Evolutionary conservation across 495 filamentous ascomycete species (phyloP).

Genomic region (Tuber magnatum): DNA sequence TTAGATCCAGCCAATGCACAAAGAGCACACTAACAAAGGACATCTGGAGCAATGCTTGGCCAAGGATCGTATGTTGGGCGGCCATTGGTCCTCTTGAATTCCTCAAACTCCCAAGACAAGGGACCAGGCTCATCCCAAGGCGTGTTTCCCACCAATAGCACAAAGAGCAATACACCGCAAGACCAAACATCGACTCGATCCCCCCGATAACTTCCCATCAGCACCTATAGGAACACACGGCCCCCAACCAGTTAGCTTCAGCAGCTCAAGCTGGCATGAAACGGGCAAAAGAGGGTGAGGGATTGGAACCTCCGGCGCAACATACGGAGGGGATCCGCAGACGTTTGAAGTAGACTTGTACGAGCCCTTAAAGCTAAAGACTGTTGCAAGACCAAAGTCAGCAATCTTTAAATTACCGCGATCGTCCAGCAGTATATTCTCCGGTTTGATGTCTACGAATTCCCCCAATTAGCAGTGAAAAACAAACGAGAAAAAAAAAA

Average conservation of each 20-base stretch:
- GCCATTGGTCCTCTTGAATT: slow-evolving; percentile 72
- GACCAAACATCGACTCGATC: slow-evolving; percentile 94
- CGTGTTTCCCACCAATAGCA: slow-evolving; percentile 89
- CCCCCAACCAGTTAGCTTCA: slow-evolving; percentile 6
- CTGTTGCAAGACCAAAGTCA: slow-evolving; percentile 91
- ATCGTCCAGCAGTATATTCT: slow-evolving; percentile 76
- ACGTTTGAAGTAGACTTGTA: slow-evolving; percentile 74
- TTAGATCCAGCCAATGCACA: slow-evolving; percentile 2
- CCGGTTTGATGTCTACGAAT: slow-evolving; percentile 68
- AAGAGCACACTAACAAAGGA: slow-evolving; percentile 48
- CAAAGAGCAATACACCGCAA: slow-evolving; percentile 92
- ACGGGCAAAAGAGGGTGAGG: slow-evolving; percentile 39
- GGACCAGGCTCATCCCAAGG: slow-evolving; percentile 92
- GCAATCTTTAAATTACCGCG: slow-evolving; percentile 89
- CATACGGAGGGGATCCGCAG: slow-evolving; percentile 95
- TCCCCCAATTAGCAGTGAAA: not conserved
- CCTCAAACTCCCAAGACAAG: slow-evolving; percentile 71
- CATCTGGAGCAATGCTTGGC: slow-evolving; percentile 67
- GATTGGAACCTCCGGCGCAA: slow-evolving; percentile 83
- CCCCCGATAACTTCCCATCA: slow-evolving; percentile 57
- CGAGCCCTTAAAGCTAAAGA: slow-evolving; percentile 79
- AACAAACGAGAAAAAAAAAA: not conserved
- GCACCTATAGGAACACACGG: slow-evolving; percentile 11
- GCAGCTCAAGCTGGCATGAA: not conserved
- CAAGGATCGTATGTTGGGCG: slow-evolving; percentile 79